Conservation (phyloP, 1,284 basidiomycete species). For the Ustilago nuda region DNA sequence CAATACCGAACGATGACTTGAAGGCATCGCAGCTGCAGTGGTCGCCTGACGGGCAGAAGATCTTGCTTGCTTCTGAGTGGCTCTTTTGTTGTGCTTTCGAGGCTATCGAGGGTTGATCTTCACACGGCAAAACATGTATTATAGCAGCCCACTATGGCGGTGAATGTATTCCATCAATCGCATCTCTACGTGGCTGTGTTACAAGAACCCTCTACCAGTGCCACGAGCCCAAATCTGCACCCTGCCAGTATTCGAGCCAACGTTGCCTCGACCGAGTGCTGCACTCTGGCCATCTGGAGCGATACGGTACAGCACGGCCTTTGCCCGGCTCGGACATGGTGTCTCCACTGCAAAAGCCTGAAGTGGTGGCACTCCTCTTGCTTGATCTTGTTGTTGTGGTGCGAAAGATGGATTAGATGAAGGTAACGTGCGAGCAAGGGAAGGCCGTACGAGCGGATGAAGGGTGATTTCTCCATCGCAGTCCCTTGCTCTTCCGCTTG, state of each 20-base stretch:
- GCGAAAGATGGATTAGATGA: background rate
- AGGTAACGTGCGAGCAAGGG: conserved; percentile 25
- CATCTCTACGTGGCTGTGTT: background rate
- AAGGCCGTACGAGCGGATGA: conserved; percentile 42
- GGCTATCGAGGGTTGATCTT: conserved; percentile 23
- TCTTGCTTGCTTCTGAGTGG: conserved; percentile 78
- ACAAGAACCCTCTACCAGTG: conserved; percentile 49
- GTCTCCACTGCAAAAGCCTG: conserved; percentile 46
- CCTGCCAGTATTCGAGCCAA: conserved; percentile 37
- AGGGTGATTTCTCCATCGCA: conserved; percentile 58
- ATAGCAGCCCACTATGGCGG: background rate
- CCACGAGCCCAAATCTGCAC: conserved; percentile 51
- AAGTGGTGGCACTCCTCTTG: conserved; percentile 26
- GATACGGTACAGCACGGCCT: conserved; percentile 48
- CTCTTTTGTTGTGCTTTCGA: conserved; percentile 78
- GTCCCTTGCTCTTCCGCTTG: conserved; percentile 51
- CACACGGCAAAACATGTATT: background rate
- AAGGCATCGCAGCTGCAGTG: conserved; percentile 76
- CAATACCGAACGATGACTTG: conserved; percentile 52
- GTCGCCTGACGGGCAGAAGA: conserved; percentile 85
- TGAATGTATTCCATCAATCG: conserved; percentile 20
- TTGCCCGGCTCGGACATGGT: conserved; percentile 42
- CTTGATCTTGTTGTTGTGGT: background rate
- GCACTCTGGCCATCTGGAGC: conserved; percentile 49
- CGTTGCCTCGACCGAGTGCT: conserved; percentile 30